phyloP scores from a whole-genome alignment of 2,329 filamentous ascomycete species.

The Trichoderma sp. region DNA sequence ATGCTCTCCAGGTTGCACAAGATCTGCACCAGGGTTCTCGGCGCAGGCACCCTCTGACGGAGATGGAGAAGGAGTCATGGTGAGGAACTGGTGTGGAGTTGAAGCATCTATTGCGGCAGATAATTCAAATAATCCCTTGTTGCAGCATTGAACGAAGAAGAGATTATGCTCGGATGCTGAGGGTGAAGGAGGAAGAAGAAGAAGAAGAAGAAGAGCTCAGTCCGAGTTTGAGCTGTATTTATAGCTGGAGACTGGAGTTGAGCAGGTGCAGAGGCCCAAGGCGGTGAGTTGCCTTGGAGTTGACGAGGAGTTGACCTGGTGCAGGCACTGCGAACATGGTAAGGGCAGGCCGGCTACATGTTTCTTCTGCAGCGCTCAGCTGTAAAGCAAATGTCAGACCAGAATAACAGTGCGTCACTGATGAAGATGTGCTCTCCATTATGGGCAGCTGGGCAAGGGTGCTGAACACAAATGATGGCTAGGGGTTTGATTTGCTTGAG shows the following conservation, averaged over 20 bases:
- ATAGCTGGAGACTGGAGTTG: background rate
- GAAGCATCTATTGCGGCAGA: background rate
- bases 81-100: background rate
- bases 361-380: background rate
- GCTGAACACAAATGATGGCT: too few relatives aligned
- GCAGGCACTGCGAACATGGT: background rate
- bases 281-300: conserved; percentile 1
- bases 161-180: background rate
- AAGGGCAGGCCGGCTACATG: background rate
- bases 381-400: too few relatives aligned
- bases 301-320: background rate
- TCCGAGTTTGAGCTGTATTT: background rate
- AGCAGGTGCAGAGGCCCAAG: background rate
- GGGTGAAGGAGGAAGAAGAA: background rate
- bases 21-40: too few relatives aligned
- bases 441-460: background rate
- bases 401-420: background rate
- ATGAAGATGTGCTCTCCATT: background rate
- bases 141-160: background rate
- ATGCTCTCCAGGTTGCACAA: background rate
- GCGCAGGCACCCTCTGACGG: background rate
- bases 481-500: too few relatives aligned
- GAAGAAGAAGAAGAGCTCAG: background rate
- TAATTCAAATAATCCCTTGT: background rate
- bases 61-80: background rate